Conservation (phyloP, 129 eudicot species). For the Logfia minima region DNA sequence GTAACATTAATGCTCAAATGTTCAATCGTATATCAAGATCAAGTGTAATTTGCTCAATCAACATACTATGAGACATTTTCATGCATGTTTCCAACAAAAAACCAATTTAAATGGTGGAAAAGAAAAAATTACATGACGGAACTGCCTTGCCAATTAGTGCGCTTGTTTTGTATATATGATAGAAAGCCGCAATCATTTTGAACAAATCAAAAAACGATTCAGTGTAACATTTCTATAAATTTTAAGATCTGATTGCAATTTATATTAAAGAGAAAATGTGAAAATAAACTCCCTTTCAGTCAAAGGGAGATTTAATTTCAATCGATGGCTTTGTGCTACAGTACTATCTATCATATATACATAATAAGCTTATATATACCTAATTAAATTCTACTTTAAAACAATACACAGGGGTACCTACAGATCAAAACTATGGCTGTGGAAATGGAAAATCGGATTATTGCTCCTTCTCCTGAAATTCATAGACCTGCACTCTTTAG, state of each 20-base stretch:
- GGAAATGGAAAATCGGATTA: conserved; percentile 73
- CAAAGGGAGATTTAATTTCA: not conserved
- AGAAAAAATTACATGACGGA: not conserved
- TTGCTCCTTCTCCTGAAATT: conserved; percentile 51
- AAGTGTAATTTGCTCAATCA: not conserved
- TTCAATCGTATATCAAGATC: not conserved
- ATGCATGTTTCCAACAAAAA: not conserved
- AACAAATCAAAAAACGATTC: not conserved
- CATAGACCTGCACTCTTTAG: conserved; percentile 65
- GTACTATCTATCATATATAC: conserved; percentile 14
- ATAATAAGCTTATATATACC: conserved; percentile 19
- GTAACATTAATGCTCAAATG: no score
- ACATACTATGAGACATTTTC: not conserved
- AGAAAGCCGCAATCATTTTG: conserved; percentile 2
- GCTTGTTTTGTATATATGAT: conserved; percentile 4
- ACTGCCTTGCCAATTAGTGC: not conserved
- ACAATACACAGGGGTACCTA: conserved; percentile 34
- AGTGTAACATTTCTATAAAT: conserved; percentile 6
- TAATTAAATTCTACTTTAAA: conserved; percentile 1
- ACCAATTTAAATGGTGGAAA: not conserved
- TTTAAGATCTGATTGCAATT: not conserved
- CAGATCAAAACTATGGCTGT: conserved; percentile 84
- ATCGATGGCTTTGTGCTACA: conserved; percentile 4
- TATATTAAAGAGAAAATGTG: not conserved
- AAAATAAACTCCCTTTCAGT: conserved; percentile 8